Evolutionary conservation across 1,284 basidiomycete genomes (phyloP), one percentile per base, ranked within the genome.

Genomic region (Microbotryum intermedium): DNA sequence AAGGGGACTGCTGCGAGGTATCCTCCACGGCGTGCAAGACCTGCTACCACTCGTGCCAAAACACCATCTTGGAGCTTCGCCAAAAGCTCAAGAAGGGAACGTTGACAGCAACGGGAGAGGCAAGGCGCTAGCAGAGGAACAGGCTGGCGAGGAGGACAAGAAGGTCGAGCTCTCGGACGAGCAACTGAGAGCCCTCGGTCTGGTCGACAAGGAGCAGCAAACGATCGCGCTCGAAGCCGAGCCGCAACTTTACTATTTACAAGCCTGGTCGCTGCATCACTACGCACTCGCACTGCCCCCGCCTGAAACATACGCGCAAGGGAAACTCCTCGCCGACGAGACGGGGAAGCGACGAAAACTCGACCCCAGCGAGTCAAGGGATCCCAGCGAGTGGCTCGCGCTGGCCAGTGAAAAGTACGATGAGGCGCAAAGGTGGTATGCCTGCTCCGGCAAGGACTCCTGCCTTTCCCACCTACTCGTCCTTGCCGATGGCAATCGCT

Each of bases 1-100:
- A 4, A 49, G 57, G 2, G 29, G 28, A 29, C 25, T 68, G 34
- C 54, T 63, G 13, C 55, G 66, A 11, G 66, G 66, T 9, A 68
- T 68, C 54, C 48, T 68, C 13, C 66, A 68, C 53, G 66, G 66
- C 34, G 55, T 49, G n/a, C 61, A 60, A n/a, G 58, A 55, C 25
- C 50, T 58, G 26, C 53, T 60, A 51, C 54, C 53, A 39, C 62
- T 57, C 3, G 52, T 63, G 34, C 34, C 34, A 16, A 39, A 39
- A 16, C 3, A 16, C 18, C 13, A 39, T 16, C n/a, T n/a, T n/a
- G n/a, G n/a, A n/a, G n/a, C n/a, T n/a, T 39, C 34, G 34, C 18
- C 34, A 6, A 11, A 39, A 11, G 34, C 34, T 39, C 34, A 39
- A 39, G 34, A 39, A 39, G 13, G 34, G 18, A 11, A 39, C 13